Evolutionary conservation across 768 basidiomycete species (phyloP), one percentile per base, ranked within the genome.

Genomic region (Candolleomyces aberdarensis): DNA sequence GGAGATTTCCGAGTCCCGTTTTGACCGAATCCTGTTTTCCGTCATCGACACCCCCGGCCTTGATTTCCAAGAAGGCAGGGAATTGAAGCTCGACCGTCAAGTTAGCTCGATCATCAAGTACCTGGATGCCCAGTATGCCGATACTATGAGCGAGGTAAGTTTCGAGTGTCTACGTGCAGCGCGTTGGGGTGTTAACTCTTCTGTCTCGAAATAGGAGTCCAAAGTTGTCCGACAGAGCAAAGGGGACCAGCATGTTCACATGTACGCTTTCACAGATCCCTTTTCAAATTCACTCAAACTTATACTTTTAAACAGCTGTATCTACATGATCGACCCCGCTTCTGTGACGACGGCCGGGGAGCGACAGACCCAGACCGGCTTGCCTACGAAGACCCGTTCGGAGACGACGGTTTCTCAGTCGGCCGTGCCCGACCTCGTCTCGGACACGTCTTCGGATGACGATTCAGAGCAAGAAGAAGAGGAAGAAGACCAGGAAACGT

Each of bases 21-120:
- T 86, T 66, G 92, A 94, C 71, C 81, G 92, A 41, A 78, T 94
- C 50, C 72, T 88, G 22, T 82, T 95, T 65, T 88, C 88, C 14
- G 89, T 91, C 59, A 89, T 92, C 63, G 92, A 95, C 67, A 94
- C 93, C 1, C 92, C 92, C 31, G 92, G 92, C 5, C 75, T 94
- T 54, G 91, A 93, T 69, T 92, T 92, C 70, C 66, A 78, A 47
- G 80, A 84, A 54, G 88, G 91, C 40, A 83, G 80, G 63, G 92
- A 93, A 72, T 74, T 95, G 62, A 85, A 81, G 71, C 80, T 94
- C 57, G 93, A 94, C 68, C 82, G 89, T 58, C 89, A 92, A 71
- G 88, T 94, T 17, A 86, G 85, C 40, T 66, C 74, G 11, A 75
- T 95, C 39, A 81, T 94, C 68, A 91, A 86, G 71, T 91, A 92